Evolutionary conservation across 305 asterid genomes (phyloP), one percentile per base, ranked within the genome.

Genomic region (Salvia sclarea): DNA sequence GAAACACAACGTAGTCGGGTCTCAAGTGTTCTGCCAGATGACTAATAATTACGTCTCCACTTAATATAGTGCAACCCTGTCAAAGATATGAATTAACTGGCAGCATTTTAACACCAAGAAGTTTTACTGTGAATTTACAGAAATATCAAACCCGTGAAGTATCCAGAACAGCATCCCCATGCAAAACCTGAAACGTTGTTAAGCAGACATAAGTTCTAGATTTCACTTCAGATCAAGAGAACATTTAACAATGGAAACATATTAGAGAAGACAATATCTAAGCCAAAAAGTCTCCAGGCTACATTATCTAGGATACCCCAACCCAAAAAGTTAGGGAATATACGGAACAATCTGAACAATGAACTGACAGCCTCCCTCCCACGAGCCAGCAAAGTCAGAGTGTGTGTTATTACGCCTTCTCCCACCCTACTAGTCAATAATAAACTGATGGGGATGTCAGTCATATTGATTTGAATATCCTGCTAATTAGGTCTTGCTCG

Each of bases 161-260:
- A 75, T 94, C 98, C 71, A 94, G 86, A 3, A 94, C 96, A 13
- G 98, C 98, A 86, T 94, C 98, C 72, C 98, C 98, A 60, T 94
- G 98, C 78, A 91, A 80, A 61, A 94, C 95, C 98, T 94, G 83
- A 44, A 78, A 79, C 22, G 41, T 64, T 5, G 55, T 60, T 10
- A 49, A 75, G 64, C 35, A 58, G 5, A 18, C 43, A 69, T 68
- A 52, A 77, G 68, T 60, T 74, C 17, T 35, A 45, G 58, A 73
- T 30, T 24, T 24, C 62, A 22, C 57, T 38, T 49, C 49, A 30
- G 43, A 68, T 55, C 52, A 78, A 55, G 57, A 68, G 64, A 13
- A 56, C 16, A 38, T 7, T 43, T 20, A 69, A 57, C 48, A 66
- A 58, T 1, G 28, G 45, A 6, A 66, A 6, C 45, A 61, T 31